Percentiles rank a stretch among this genome's conserved stretches.
phyloP scores from a whole-genome alignment of 139 green algal species.

The Asterochloris erici region DNA sequence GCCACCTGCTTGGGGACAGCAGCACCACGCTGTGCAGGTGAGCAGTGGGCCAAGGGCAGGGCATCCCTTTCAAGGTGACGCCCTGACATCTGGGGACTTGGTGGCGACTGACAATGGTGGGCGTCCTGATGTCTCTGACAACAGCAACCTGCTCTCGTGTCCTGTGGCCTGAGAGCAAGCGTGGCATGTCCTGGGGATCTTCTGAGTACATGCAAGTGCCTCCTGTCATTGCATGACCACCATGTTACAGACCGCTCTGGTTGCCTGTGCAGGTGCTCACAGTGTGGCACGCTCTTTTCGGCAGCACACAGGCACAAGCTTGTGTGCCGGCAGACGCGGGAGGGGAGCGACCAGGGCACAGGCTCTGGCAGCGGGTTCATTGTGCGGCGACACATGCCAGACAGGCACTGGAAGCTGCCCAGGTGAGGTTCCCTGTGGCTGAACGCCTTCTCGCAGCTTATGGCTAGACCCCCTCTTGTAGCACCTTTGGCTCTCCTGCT shows the following conservation, averaged over 20 bases:
- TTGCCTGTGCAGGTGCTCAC: background rate
- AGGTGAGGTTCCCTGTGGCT: background rate
- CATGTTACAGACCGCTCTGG: background rate
- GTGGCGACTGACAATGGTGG: background rate
- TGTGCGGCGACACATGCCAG: background rate
- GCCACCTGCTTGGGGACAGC: constrained; percentile 1
- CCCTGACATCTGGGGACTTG: too few species aligned
- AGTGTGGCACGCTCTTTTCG: constrained; percentile 5
- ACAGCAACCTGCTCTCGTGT: background rate
- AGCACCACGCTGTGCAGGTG: background rate
- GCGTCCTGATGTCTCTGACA: background rate
- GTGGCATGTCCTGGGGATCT: background rate
- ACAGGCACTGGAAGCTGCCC: constrained; percentile 10
- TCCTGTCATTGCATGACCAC: background rate
- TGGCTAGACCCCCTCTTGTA: too few species aligned
- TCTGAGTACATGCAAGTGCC: background rate
- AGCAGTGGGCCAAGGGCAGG: background rate
- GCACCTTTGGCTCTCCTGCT: background rate
- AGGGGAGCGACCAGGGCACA: background rate
- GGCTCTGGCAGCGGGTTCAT: background rate
- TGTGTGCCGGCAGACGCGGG: background rate
- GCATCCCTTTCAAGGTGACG: too few species aligned
- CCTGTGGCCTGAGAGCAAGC: background rate
- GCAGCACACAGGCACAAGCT: constrained; percentile 8
- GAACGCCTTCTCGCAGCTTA: background rate